phyloP scores from a whole-genome alignment of 257 asterid genomes.

The Salvia miltiorrhiza region DNA sequence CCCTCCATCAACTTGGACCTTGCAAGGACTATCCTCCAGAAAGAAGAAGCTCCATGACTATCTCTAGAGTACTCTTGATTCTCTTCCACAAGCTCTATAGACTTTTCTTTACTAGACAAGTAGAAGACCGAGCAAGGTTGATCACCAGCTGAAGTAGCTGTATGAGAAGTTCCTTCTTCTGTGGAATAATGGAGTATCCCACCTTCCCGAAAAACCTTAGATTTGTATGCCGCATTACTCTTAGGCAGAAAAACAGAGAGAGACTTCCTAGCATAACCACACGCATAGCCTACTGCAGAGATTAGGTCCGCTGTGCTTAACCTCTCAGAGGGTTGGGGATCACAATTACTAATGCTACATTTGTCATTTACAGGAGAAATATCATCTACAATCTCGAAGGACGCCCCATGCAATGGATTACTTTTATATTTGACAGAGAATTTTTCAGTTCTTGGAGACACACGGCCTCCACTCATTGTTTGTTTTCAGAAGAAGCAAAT shows the following conservation, averaged over 20 bases:
- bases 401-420: conserved; percentile 35
- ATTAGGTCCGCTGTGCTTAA: conserved; percentile 65
- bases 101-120: conserved; percentile 26
- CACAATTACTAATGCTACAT: conserved; percentile 24
- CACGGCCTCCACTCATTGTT: conserved; percentile 40
- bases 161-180: conserved; percentile 22
- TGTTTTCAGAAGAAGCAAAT: conserved; percentile 14
- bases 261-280: conserved; percentile 55
- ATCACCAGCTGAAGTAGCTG: conserved; percentile 31
- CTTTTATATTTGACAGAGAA: conserved; percentile 42
- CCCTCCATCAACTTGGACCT: conserved; percentile 26
- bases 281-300: conserved; percentile 59
- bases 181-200: conserved; percentile 29
- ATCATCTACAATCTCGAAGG: conserved; percentile 37
- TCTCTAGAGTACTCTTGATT: conserved; percentile 32
- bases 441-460: conserved; percentile 41
- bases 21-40: conserved; percentile 36
- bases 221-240: conserved; percentile 27
- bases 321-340: conserved; percentile 38
- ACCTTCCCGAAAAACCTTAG: conserved; percentile 28
- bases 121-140: conserved; percentile 26
- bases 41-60: conserved; percentile 25
- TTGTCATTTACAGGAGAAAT: conserved; percentile 35
- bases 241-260: conserved; percentile 50
- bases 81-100: conserved; percentile 24